Percentiles rank a stretch among this genome's conserved stretches.
Evolutionary conservation across 2,329 filamentous ascomycete species (phyloP).

Genomic region (Graphilbum fragrans): DNA sequence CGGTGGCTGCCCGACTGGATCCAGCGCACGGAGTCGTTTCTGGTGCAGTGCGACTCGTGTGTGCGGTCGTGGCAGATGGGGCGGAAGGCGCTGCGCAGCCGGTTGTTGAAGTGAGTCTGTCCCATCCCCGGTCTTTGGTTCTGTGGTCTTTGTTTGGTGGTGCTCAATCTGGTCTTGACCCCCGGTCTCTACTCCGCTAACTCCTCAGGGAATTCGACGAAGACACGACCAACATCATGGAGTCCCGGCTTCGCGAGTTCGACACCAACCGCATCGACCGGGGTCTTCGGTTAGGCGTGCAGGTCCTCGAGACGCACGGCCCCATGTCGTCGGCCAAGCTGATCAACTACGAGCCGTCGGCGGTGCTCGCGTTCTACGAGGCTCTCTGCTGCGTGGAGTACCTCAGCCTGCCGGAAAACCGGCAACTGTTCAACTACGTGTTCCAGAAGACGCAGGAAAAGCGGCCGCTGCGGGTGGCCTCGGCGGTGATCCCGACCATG

Average conservation of each 20-base stretch:
- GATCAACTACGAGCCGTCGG: constrained; percentile 36
- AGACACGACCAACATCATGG: constrained; percentile 24
- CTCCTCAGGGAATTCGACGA: constrained; percentile 26
- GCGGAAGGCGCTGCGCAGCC: constrained; percentile 49
- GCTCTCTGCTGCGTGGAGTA: constrained; percentile 75
- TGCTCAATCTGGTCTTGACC: not conserved
- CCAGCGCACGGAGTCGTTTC: constrained; percentile 39
- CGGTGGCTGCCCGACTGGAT: constrained; percentile 49
- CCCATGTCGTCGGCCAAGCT: constrained; percentile 34
- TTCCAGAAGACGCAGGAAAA: constrained; percentile 72
- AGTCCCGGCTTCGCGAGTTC: constrained; percentile 25
- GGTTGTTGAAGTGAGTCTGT: constrained; percentile 43
- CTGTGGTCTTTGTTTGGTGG: not conserved
- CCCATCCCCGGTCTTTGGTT: not conserved
- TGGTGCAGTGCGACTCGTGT: constrained; percentile 57
- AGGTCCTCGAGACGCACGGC: constrained; percentile 31
- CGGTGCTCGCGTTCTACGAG: constrained; percentile 77
- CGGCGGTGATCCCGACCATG: constrained; percentile 66
- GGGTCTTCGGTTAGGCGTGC: constrained; percentile 36
- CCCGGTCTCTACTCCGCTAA: not conserved
- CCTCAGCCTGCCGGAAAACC: constrained; percentile 42
- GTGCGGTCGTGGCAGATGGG: constrained; percentile 63
- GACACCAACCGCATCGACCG: constrained; percentile 20
- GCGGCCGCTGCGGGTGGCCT: constrained; percentile 63
- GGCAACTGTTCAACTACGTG: constrained; percentile 61